A percentile compares a stretch with the other conserved stretches of the same genome.
phyloP scores from a whole-genome alignment of 1,284 basidiomycete species.

The Moniliella sp. region DNA sequence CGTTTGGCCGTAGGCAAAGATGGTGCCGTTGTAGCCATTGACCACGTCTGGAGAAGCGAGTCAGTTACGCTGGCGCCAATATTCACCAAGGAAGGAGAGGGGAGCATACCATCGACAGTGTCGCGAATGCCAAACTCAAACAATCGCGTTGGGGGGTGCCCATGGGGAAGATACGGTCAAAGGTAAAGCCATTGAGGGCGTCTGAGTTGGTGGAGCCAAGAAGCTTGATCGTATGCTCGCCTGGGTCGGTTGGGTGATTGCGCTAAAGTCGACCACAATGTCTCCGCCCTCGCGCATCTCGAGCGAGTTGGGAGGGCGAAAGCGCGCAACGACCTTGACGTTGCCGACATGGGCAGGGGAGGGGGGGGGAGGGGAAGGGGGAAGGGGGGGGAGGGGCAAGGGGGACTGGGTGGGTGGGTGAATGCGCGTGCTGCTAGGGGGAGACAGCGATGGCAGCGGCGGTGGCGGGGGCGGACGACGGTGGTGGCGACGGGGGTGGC shows the following conservation, averaged over 20 bases:
- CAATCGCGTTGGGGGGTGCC: constrained; percentile 69
- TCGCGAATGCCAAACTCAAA: constrained; percentile 97
- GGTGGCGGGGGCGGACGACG: too few species aligned
- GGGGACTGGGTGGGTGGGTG: too few species aligned
- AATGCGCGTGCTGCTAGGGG: too few species aligned
- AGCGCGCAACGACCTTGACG: constrained; percentile 37
- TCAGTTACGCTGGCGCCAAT: not conserved
- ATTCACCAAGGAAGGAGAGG: not conserved
- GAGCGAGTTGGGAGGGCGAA: constrained; percentile 80
- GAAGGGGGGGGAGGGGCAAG: too few species aligned
- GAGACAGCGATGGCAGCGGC: too few species aligned
- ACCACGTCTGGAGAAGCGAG: constrained; percentile 67
- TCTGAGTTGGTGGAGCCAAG: constrained; percentile 26
- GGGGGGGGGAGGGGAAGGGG: too few species aligned
- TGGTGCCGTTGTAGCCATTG: constrained; percentile 77
- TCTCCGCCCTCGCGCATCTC: constrained; percentile 71
- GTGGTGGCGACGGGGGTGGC: too few species aligned
- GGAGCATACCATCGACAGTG: constrained; percentile 35
- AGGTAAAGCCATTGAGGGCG: constrained; percentile 65
- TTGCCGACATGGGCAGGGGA: too few species aligned
- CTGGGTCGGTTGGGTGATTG: constrained; percentile 36
- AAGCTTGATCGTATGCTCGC: constrained; percentile 50
- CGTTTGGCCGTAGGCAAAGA: constrained; percentile 93
- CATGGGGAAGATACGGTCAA: constrained; percentile 89
- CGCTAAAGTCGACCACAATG: constrained; percentile 58